Evolutionary conservation across 306 rosid species (phyloP), one percentile per base, ranked within the genome.

Genomic region (Prunus fruticosa): DNA sequence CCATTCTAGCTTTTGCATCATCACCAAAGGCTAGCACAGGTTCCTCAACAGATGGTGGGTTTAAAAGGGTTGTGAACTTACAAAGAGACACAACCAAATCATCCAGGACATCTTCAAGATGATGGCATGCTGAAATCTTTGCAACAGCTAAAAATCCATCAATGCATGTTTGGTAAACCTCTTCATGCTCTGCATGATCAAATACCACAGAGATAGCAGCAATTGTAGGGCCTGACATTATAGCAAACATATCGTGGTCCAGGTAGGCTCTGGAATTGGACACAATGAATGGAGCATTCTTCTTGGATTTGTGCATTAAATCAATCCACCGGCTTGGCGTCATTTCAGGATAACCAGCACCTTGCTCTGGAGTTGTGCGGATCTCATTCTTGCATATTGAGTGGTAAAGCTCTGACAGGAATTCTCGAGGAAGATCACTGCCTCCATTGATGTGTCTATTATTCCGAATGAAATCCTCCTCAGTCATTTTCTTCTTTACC

Each of bases 201-300:
- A 95, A 92, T 47, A 95, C 98, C 76, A 95, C 97, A 79, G 99
- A 95, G 75, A 95, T 90, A 45, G 99, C 99, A 83, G 99, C 99
- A 87, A 95, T 95, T 14, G 99, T 88, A 68, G 99, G 97, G 76
- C 97, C 99, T 3, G 97, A 93, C 96, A 92, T 92, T 80, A 95
- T 87, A 73, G 99, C 96, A 82, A 95, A 95, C 97, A 95, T 95
- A 74, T 95, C 97, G 27, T 86, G 96, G 84, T 95, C 97, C 83
- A 95, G 93, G 88, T 88, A 86, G 75, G 93, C 96, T 84, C 84
- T 88, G 77, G 96, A 89, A 87, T 91, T 97, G 64, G 97, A 87
- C 62, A 92, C 87, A 73, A 92, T 95, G 76, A 92, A 95, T 69
- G 97, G 97, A 74, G 97, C 89, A 30, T 93, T 83, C 80, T 92